A percentile compares a stretch with the other conserved stretches of the same genome.
phyloP scores from a whole-genome alignment of 371 early-diverging fungal genomes.

The Mucor plumbeus region DNA sequence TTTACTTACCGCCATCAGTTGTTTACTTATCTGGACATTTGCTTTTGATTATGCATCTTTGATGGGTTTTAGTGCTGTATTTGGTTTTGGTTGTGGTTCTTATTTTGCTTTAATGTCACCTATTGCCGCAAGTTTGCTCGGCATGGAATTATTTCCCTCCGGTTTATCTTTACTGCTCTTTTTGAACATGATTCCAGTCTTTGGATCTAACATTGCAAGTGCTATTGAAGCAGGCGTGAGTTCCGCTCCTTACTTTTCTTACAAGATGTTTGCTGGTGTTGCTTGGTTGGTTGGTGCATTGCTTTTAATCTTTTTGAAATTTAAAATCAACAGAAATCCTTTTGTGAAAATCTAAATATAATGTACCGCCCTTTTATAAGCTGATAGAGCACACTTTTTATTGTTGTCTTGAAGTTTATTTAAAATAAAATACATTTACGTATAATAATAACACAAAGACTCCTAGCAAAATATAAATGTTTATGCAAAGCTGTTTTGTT shows the following conservation, averaged over 20 bases:
- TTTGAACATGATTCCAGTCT: slow-evolving; percentile 34
- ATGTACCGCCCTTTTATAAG: too few species aligned
- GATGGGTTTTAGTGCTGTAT: slow-evolving; percentile 57
- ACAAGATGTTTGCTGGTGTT: slow-evolving; percentile 45
- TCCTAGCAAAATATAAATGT: too few species aligned
- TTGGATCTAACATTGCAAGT: slow-evolving; percentile 44
- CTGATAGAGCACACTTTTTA: too few species aligned
- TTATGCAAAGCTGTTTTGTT: too few species aligned
- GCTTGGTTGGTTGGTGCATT: slow-evolving; percentile 31
- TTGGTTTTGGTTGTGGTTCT: slow-evolving; percentile 67
- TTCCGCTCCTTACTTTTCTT: slow-evolving; percentile 33
- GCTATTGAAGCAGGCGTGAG: slow-evolving; percentile 37
- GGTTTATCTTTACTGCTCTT: slow-evolving; percentile 43
- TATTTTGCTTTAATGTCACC: slow-evolving; percentile 43
- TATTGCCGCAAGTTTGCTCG: slow-evolving; percentile 37
- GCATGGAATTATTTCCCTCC: slow-evolving; percentile 49
- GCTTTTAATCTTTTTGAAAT: slow-evolving; percentile 31
- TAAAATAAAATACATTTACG: too few species aligned
- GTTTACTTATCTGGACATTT: slow-evolving; percentile 68
- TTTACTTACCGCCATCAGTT: slow-evolving; percentile 49
- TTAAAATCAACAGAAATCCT: slow-evolving; percentile 31
- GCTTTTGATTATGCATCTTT: slow-evolving; percentile 45
- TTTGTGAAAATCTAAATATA: slow-evolving; percentile 23
- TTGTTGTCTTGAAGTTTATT: too few species aligned
- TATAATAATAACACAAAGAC: too few species aligned